Percentiles rank a stretch among this genome's conserved stretches.
Conservation (phyloP, 805 yeast genomes). For the Torulaspora quercuum region DNA sequence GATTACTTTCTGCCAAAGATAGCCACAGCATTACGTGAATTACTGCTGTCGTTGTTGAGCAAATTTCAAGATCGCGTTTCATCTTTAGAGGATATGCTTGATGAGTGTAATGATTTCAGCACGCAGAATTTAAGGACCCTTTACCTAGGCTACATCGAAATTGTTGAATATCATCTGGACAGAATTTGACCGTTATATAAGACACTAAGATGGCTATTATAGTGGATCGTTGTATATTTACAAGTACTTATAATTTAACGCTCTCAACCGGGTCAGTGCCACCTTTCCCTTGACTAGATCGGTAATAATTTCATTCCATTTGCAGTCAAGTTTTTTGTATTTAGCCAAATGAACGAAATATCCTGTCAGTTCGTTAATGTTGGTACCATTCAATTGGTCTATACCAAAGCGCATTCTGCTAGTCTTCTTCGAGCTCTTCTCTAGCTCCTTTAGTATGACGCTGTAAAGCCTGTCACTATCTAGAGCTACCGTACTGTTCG, state of each 20-base stretch:
- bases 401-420: conserved; percentile 33
- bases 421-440: conserved; percentile 48
- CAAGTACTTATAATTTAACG: conserved; percentile 24
- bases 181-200: background rate
- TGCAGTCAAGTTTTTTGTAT: conserved; percentile 41
- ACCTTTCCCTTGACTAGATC: conserved; percentile 43
- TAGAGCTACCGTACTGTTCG: conserved; percentile 29
- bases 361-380: conserved; percentile 67
- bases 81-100: conserved; percentile 1
- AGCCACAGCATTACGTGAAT: conserved; percentile 1
- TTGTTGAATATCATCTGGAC: conserved; percentile 16
- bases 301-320: conserved; percentile 46
- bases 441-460: conserved; percentile 35
- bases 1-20: conserved; percentile 24
- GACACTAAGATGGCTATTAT: too few relatives aligned
- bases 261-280: conserved; percentile 18
- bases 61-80: conserved; percentile 1
- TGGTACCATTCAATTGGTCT: conserved; percentile 44
- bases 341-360: conserved; percentile 52
- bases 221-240: conserved; percentile 16
- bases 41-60: conserved; percentile 3
- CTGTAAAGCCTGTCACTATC: conserved; percentile 37
- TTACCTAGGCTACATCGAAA: conserved; percentile 23
- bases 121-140: conserved; percentile 18
- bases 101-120: conserved; percentile 9